Evolutionary conservation across 2,329 filamentous ascomycete species (phyloP).

Genomic region (Diplodia mutila): DNA sequence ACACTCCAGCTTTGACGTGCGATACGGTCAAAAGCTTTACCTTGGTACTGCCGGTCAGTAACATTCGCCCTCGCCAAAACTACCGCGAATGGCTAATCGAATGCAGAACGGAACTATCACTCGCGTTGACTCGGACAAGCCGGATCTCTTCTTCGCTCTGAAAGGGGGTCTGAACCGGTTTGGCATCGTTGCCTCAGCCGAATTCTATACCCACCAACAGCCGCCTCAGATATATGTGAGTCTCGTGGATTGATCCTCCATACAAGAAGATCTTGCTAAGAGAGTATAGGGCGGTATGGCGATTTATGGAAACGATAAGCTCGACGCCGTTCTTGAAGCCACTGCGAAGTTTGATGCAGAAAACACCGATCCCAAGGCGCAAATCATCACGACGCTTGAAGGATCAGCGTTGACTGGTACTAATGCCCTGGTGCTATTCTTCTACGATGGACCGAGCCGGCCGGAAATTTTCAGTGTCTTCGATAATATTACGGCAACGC

Average conservation of each 20-base stretch:
- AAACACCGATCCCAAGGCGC: not conserved
- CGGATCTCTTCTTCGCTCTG: constrained; percentile 38
- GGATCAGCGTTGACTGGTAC: not conserved
- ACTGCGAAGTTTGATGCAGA: not conserved
- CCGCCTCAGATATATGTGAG: not conserved
- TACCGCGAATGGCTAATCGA: not conserved
- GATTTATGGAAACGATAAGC: not conserved
- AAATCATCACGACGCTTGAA: constrained; percentile 5
- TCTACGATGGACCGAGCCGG: not conserved
- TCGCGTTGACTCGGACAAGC: constrained; percentile 27
- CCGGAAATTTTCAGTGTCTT: not conserved
- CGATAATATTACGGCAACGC: not conserved
- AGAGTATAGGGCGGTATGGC: not conserved
- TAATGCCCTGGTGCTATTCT: not conserved
- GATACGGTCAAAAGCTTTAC: constrained; percentile 9
- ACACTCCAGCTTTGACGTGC: not conserved
- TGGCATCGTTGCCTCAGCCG: constrained; percentile 39
- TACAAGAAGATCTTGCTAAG: not conserved
- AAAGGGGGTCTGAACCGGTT: constrained; percentile 45
- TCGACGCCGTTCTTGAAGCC: constrained; percentile 1
- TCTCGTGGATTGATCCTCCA: too few relatives aligned
- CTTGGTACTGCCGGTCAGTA: constrained; percentile 2
- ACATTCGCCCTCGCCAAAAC: not conserved
- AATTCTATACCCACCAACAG: not conserved
- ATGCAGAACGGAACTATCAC: constrained; percentile 2